Evolutionary conservation across 73 alveolate genomes (phyloP), one percentile per base, ranked within the genome.

Genomic region (Paraurostyla sp.): DNA sequence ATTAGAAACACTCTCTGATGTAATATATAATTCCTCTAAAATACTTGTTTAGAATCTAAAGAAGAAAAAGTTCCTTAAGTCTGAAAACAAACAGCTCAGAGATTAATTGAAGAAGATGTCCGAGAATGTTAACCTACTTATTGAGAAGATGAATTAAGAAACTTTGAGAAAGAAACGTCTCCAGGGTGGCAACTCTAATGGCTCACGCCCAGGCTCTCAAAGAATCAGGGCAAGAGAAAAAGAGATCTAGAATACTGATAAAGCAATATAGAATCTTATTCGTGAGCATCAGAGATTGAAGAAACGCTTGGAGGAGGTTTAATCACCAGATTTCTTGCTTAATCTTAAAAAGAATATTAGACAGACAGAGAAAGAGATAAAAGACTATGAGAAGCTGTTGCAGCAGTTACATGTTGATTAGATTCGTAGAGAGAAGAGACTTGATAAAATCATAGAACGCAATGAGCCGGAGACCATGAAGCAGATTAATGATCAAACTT

Each of bases 221-320:
- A 65, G 42, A 42, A 49, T 85, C 0, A 85, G 42, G 54, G 81
- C 92, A 7, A 30, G 87, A 29, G 71, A 85, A 27, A 46, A 85
- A 35, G 92, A 85, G 38, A 85, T 85, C 49, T 23, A 65, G n/a
- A 85, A 85, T 65, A 85, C 92, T 0, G 92, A 85, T 42, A 85
- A 85, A 40, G 81, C 83, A 27, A 48, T 85, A 3, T 29, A 41
- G 25, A 85, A 85, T 32, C 54, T 85, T 35, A 45, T 43, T 7
- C 46, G 30, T 33, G 92, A 85, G 49, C 92, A 85, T 25, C 30
- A 85, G 38, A 65, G 87, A 36, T 56, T 85, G 16, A 38, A 58
- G 60, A 65, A 51, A 57, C 76, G 92, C 30, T 50, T 85, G 22
- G 87, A 85, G 29, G 87, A 60, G 35, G 92, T 85, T 40, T 42